Conservation (phyloP, 2,329 filamentous ascomycete genomes). For the Ilyonectria sp. region DNA sequence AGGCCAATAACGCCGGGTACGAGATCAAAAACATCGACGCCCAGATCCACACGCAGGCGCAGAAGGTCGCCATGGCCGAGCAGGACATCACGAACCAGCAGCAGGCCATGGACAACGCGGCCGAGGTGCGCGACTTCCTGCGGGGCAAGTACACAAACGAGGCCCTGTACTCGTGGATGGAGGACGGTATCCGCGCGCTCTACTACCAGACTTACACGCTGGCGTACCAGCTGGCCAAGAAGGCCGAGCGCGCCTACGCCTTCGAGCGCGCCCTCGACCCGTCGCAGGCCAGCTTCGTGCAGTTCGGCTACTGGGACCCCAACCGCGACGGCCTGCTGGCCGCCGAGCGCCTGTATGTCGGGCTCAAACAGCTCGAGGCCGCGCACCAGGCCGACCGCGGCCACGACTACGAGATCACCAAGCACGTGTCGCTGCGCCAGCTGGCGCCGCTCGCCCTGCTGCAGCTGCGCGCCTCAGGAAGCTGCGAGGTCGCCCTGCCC, state of each 20-base stretch:
- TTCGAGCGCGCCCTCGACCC: no score
- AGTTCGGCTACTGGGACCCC: conserved; percentile 11
- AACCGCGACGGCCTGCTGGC: conserved; percentile 11
- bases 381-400: conserved; percentile 11
- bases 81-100: conserved; percentile 7
- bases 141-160: conserved; percentile 29
- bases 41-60: conserved; percentile 21
- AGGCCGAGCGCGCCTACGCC: conserved; percentile 22
- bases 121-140: neutral
- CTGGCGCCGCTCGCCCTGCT: conserved; percentile 4
- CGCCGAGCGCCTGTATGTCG: no score
- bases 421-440: conserved; percentile 21
- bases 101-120: conserved; percentile 3
- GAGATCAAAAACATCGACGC: conserved; percentile 33
- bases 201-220: conserved; percentile 18
- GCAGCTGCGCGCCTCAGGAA: neutral
- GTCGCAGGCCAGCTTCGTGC: neutral
- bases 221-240: neutral
- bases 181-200: neutral
- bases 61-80: neutral
- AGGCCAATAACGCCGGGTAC: conserved; percentile 23
- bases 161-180: conserved; percentile 23
- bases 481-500: conserved; percentile 19
- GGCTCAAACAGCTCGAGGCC: conserved; percentile 15
- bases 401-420: conserved; percentile 25